These are phyloP conservation scores for Russula sp. DNA, from an alignment of 768 basidiomycete species.

Conservation along the genomic window DNA sequence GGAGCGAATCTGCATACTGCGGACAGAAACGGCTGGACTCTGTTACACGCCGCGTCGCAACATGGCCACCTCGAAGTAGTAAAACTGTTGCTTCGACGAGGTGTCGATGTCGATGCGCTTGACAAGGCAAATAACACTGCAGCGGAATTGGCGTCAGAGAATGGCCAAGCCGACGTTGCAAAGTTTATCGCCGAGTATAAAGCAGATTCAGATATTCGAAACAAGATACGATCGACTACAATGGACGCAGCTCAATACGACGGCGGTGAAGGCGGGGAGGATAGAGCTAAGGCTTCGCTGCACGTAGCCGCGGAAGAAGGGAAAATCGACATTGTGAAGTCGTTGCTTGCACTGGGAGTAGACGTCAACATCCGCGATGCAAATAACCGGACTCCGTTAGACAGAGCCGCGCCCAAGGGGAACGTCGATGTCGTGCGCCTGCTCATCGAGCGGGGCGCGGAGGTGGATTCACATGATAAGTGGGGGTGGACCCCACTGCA, in stretches of 20 bases:
- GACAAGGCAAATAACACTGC: not conserved
- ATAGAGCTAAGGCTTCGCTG: not conserved
- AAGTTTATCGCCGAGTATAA: not conserved
- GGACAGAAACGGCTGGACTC: not conserved
- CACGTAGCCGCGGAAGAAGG: not conserved
- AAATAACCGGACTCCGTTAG: not conserved
- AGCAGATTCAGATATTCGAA: not conserved
- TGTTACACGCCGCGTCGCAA: not conserved
- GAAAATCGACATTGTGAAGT: not conserved
- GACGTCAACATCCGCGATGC: not conserved
- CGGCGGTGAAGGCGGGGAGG: not conserved
- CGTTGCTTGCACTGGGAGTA: not conserved
- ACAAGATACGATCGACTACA: not conserved
- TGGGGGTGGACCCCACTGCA: not conserved
- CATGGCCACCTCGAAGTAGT: not conserved
- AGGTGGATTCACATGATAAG: not conserved
- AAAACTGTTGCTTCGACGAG: not conserved
- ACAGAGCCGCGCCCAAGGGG: not conserved
- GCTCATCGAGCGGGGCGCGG: slow-evolving; percentile 8
- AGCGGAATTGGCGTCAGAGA: not conserved
- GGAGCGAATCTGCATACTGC: not conserved
- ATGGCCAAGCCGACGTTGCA: not conserved
- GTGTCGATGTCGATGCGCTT: not conserved
- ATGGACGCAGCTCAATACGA: not conserved
- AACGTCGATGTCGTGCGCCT: not conserved